phyloP scores from a whole-genome alignment of 2,329 filamentous ascomycete genomes.

The Immersiporthe knoxdaviesiana region DNA sequence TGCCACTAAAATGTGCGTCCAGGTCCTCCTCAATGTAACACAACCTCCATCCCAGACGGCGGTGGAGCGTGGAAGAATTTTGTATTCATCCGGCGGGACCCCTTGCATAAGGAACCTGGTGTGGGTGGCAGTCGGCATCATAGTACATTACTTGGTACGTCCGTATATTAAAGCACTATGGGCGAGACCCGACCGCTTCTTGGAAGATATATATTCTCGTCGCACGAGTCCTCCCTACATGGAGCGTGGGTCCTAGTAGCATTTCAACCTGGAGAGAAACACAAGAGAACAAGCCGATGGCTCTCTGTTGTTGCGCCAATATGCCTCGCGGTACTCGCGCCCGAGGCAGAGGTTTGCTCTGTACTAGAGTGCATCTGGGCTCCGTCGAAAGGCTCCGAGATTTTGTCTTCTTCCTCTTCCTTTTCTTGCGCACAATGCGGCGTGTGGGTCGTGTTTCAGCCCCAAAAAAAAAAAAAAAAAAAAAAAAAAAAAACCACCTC shows the following conservation, averaged over 20 bases:
- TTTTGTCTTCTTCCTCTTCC: neutral
- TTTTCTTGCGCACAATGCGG: neutral
- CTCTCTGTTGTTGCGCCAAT: neutral
- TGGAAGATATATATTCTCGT: neutral
- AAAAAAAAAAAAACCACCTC: neutral
- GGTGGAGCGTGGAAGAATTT: neutral
- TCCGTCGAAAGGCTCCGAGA: neutral
- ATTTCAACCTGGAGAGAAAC: too few relatives aligned
- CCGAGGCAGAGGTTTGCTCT: neutral
- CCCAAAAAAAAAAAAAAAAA: too few relatives aligned
- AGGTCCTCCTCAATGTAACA: neutral
- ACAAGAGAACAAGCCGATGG: neutral
- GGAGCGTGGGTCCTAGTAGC: neutral
- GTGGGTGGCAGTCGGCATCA: neutral
- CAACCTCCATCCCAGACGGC: constrained; percentile 2
- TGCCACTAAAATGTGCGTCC: neutral
- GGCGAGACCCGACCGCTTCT: neutral
- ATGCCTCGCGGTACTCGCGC: neutral
- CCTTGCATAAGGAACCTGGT: neutral
- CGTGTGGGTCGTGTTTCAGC: neutral
- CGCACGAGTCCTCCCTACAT: neutral
- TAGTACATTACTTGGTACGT: neutral
- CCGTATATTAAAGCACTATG: too few relatives aligned
- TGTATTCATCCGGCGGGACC: constrained; percentile 8
- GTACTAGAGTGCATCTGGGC: too few relatives aligned